Percentiles rank a stretch among this genome's conserved stretches.
phyloP scores from a whole-genome alignment of 2,329 filamentous ascomycete genomes.

The Paecilomyces sp. region DNA sequence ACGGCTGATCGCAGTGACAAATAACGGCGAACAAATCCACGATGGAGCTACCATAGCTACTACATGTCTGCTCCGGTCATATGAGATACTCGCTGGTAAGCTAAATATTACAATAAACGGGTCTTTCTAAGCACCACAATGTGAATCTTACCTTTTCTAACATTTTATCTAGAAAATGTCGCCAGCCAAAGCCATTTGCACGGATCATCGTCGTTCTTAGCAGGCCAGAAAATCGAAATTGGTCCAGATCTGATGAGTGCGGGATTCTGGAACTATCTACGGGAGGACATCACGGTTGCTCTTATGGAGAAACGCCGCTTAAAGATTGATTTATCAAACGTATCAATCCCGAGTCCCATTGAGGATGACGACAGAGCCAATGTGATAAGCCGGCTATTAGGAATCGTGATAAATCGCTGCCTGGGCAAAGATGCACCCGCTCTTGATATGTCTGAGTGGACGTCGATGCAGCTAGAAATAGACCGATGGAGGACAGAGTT shows the following conservation, averaged over 20 bases:
- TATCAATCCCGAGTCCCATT: slow-evolving; percentile 7
- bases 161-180: slow-evolving; percentile 21
- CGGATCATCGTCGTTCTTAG: slow-evolving; percentile 42
- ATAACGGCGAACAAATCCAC: slow-evolving; percentile 20
- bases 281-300: slow-evolving; percentile 50
- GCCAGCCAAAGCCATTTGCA: slow-evolving; percentile 41
- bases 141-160: not conserved
- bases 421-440: slow-evolving; percentile 14
- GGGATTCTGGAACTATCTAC: slow-evolving; percentile 47
- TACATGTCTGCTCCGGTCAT: slow-evolving; percentile 43
- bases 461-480: slow-evolving; percentile 13
- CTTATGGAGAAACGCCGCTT: slow-evolving; percentile 36
- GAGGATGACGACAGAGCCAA: slow-evolving; percentile 33
- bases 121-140: not conserved
- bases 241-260: slow-evolving; percentile 28
- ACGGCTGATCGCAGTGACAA: slow-evolving; percentile 31
- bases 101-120: not conserved
- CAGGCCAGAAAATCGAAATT: slow-evolving; percentile 15
- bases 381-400: slow-evolving; percentile 36
- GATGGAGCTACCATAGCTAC: slow-evolving; percentile 39
- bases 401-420: slow-evolving; percentile 36
- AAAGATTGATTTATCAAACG: slow-evolving; percentile 32
- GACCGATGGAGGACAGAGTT: slow-evolving; percentile 23
- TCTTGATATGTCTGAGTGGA: slow-evolving; percentile 5
- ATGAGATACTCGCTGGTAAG: slow-evolving; percentile 42